Evolutionary conservation across 352 stramenopile species (phyloP), one percentile per base, ranked within the genome.

Genomic region (Phytopythium delawarense): DNA sequence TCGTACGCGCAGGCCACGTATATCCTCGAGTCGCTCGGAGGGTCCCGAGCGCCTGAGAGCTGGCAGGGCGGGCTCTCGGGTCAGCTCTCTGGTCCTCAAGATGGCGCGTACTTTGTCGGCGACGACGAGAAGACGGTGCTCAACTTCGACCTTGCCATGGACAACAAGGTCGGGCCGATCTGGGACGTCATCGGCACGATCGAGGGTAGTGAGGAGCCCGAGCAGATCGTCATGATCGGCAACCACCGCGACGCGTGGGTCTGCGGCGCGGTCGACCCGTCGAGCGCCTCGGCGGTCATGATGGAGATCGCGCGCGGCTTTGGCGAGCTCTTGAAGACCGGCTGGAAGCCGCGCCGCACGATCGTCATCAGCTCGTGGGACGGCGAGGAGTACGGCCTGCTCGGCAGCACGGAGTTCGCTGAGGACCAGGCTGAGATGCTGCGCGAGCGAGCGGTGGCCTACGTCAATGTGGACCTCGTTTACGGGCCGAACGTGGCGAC

Each of bases 101-200:
- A 94, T 35, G 85, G 93, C 70, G 84, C 81, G 15, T 97, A 97
- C 66, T 71, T 65, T 23, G 61, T 96, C 9, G 90, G 88, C 21
- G 70, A 84, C 35, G 76, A 88, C 32, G 66, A 67, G 1, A 70
- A 79, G 13, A 77, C 78, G 25, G 60, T 75, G 21, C 51, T 84
- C 16, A 76, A 80, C 56, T 57, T 96, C 21, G 71, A 84, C 28
- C 32, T 97, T 7, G 63, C 72, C 0, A 86, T 94, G 50, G 71
- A 96, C 67, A 96, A 96, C 74, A 65, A 72, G 16, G 63, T 91
- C 2, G 74, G 71, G 1, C 65, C 75, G 12, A 91, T 97, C 54
- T 94, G 88, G 84, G 92, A 97, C 61, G 87, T 97, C 13, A 88
- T 97, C 34, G 87, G 79, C 37, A 87, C 73, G 72, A 91, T 97